Base-by-base conservation (phyloP, 495 filamentous ascomycete genomes). In the Penicillium verhagenii region DNA sequence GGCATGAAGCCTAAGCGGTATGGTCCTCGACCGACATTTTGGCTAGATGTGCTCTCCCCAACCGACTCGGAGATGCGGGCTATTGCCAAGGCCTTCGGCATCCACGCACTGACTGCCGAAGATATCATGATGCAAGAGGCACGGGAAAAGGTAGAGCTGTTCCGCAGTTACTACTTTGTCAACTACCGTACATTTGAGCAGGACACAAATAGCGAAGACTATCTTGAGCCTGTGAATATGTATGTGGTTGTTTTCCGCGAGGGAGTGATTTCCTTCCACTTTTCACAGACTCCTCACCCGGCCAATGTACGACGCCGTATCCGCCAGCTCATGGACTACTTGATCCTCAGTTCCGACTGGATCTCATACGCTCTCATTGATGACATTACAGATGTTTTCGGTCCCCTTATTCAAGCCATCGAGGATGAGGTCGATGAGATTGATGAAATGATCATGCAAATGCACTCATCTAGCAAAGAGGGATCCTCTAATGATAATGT, bases 151-250 rank as follows among this genome's bases (percentile, higher is more conserved):
- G 95, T 98, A 7, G 94, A 98, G 72, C 82, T 98, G 6, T 98
- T 98, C 76, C 83, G 87, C 31, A 88, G 95, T 58, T 98, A 98
- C 73, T 98, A 98, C 67, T 97, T 98, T 65, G 86, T 97, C 72
- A 97, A 96, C 63, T 98, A 97, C 72, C 87, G 94, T 7, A 91
- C 91, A 2, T 98, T 98, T 60, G 95, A 97, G 61, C 94, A 98
- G 69, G 92, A 97, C 63, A 81, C 81, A 56, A 85, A 86, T 59
- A 93, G 83, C 63, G 89, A 92, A 53, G 83, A 94, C 65, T 96
- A 93, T 66, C 80, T 98, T 31, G 89, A 97, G 61, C 92, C 94
- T 13, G 88, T 98, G 59, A 97, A 98, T 72, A 91, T 97, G 83
- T 97, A 96, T 58, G 87, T 96, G 23, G 89, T 97, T 23, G 94